These are phyloP conservation scores for Setomelanomma holmii DNA, from an alignment of 2,329 filamentous ascomycete species.

Conservation along the genomic window DNA sequence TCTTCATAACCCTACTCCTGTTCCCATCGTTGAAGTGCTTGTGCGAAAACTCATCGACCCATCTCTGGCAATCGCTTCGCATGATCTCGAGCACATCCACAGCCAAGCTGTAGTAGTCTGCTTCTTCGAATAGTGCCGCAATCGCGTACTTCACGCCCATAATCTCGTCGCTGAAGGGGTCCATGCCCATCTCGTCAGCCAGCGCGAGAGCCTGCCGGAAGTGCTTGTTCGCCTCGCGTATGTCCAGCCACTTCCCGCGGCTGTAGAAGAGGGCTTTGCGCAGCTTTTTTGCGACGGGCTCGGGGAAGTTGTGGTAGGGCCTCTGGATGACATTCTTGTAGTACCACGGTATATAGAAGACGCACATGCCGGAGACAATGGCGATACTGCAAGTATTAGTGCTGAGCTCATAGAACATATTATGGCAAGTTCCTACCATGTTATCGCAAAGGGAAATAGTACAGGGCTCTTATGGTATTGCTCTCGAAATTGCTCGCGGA, in stretches of 20 bases:
- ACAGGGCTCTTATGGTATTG: constrained; percentile 51
- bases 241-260: constrained; percentile 67
- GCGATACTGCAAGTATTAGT: constrained; percentile 51
- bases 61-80: constrained; percentile 68
- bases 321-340: constrained; percentile 56
- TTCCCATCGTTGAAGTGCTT: constrained; percentile 51
- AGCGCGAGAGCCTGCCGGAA: constrained; percentile 81
- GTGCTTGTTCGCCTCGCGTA: constrained; percentile 78
- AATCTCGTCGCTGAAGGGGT: constrained; percentile 90
- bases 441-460: constrained; percentile 45
- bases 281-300: constrained; percentile 76
- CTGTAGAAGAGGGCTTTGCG: constrained; percentile 89
- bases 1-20: constrained; percentile 73
- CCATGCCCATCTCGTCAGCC: constrained; percentile 76
- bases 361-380: constrained; percentile 44
- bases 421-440: too few relatives aligned
- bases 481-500: constrained; percentile 35
- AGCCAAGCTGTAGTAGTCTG: constrained; percentile 72
- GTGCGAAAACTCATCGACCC: constrained; percentile 55
- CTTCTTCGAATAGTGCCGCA: constrained; percentile 79
- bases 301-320: constrained; percentile 66
- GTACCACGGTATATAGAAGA: constrained; percentile 56
- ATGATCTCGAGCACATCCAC: constrained; percentile 82
- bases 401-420: too few relatives aligned
- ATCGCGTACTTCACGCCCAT: constrained; percentile 87